Evolutionary conservation across 208 protist species (phyloP), one percentile per base, ranked within the genome.

Genomic region (Leishmania lainsoni): DNA sequence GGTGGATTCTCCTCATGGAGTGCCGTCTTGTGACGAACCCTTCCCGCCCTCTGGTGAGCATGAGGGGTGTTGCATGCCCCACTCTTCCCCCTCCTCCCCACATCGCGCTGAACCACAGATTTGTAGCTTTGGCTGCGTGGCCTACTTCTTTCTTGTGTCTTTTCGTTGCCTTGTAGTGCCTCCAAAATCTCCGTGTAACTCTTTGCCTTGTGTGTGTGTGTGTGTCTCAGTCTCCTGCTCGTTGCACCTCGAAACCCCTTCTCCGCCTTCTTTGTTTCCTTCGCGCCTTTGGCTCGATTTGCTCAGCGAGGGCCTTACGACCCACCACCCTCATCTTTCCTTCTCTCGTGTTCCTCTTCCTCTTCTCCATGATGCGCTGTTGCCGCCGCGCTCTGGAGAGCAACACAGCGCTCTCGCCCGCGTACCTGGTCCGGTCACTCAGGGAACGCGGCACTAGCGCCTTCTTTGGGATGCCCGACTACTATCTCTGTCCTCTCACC

Each of bases 391-490:
- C 32, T n/a, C 65, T 85, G 16, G 61, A 79, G 61, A 58, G 63
- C n/a, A 70, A 35, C 61, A 72, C 29, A 14, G 85, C 84, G 76
- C 70, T 96, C 22, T 71, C 87, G 10, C 86, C 92, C 3, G 79
- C 88, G 81, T 78, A 79, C 54, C 76, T 96, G 35, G 87, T 91
- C 42, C 72, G 84, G n/a, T 86, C 83, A 26, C 81, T 96, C 12
- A 75, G 56, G 39, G 39, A 83, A 49, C 82, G 85, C 52, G 90
- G 89, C 22, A 87, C 92, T 3, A 88, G 83, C 17, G 88, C 86
- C 54, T 98, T 94, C 83, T 96, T 91, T 72, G 95, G 95, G n/a
- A 91, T 95, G 39, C 96, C 96, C 45, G 94, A 98, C 81, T 95
- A 87, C 35, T 77, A 96, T 42, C 81, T 98, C 12, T 92, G 94